Evolutionary conservation across 768 basidiomycete species (phyloP), one percentile per base, ranked within the genome.

Genomic region (Trametes gibbosa): DNA sequence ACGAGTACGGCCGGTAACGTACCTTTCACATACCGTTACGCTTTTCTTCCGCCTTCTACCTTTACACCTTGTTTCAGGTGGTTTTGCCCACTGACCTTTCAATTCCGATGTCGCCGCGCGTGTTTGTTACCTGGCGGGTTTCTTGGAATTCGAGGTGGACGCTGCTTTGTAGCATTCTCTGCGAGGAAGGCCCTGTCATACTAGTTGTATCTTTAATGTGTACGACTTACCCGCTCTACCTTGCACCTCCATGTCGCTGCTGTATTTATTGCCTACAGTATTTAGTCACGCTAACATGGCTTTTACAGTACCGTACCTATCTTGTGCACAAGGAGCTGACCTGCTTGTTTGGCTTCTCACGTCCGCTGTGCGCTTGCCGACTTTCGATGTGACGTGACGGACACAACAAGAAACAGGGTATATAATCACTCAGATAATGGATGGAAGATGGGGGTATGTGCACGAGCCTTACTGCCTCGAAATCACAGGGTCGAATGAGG

Each of bases 291-390:
- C 14, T 25, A n/a, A 49, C 29, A 24, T 35, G 17, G 29, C 29
- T 5, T 23, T 24, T 13, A 32, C 6, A 34, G 29, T 32, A 49
- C 29, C 19, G 29, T 32, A 21, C 29, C 29, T 21, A 23, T 43
- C 25, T 19, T 48, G 24, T 46, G 29, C 25, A 29, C 17, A 34
- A 5, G 46, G 25, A 32, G 46, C 46, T 14, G 13, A 27, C 32
- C 27, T 32, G n/a, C 9, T 82, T 89, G 71, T 54, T 91, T 89
- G 94, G n/a, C n/a, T n/a, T n/a, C n/a, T n/a, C n/a, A n/a, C n/a
- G n/a, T n/a, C n/a, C n/a, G n/a, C n/a, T n/a, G n/a, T n/a, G n/a
- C n/a, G n/a, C n/a, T n/a, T n/a, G n/a, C n/a, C n/a, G n/a, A n/a
- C n/a, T n/a, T n/a, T n/a, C n/a, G n/a, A n/a, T n/a, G n/a, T n/a